Percentiles rank a stretch among this genome's conserved stretches.
Evolutionary conservation across 2,329 filamentous ascomycete genomes (phyloP).

Genomic region (Chrysosporium keratinophilum): DNA sequence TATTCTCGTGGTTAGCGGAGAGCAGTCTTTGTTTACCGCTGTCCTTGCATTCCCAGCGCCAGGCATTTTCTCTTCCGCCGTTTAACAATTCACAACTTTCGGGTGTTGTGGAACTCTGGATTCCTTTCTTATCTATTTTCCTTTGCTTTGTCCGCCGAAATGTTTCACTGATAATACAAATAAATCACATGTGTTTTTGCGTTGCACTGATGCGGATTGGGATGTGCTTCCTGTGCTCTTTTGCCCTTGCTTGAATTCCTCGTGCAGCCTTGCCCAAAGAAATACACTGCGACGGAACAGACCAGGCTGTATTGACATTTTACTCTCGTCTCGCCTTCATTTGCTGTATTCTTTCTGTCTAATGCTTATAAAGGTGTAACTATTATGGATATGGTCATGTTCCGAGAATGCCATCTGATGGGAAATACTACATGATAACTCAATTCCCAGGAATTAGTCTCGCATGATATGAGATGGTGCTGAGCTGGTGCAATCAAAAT

Average conservation of each 20-base stretch:
- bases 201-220: neutral
- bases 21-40: neutral
- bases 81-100: neutral
- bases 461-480: too few species aligned
- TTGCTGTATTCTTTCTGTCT: neutral
- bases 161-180: neutral
- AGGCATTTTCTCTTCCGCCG: neutral
- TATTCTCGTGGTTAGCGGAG: slow-evolving; percentile 45
- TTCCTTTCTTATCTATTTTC: neutral
- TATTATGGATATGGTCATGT: neutral
- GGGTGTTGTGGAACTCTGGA: neutral
- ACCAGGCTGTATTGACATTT: neutral
- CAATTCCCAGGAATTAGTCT: too few species aligned
- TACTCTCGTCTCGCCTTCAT: neutral
- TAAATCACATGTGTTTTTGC: neutral
- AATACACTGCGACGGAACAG: neutral
- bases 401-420: neutral
- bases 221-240: neutral
- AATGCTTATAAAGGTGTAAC: neutral
- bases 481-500: too few species aligned
- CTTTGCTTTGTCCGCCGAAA: neutral
- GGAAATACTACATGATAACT: neutral
- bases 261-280: neutral
- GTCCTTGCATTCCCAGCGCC: neutral
- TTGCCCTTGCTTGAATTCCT: neutral